Conservation (phyloP, 2,329 filamentous ascomycete genomes). For the Westerdykella sp. region DNA sequence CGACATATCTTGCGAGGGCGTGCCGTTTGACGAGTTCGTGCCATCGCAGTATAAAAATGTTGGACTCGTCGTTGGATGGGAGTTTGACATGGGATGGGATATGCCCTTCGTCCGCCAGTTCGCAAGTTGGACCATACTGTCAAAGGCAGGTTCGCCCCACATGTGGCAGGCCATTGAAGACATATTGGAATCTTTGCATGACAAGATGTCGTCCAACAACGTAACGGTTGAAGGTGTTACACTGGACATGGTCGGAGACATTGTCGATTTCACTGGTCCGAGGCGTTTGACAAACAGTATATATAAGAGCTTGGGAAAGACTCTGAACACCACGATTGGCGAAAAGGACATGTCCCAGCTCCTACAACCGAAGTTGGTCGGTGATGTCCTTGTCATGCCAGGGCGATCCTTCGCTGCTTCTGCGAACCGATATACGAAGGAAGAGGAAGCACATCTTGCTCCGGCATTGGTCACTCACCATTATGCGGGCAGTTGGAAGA, state of each 20-base stretch:
- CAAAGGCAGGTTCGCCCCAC: conserved; percentile 17
- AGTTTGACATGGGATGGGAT: conserved; percentile 30
- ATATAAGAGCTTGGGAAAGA: conserved; percentile 17
- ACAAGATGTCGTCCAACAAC: conserved; percentile 8
- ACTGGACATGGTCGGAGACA: conserved; percentile 19
- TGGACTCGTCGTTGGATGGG: conserved; percentile 36
- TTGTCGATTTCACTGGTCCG: conserved; percentile 27
- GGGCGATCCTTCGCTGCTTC: conserved; percentile 12
- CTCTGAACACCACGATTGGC: conserved; percentile 10
- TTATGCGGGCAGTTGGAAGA: conserved; percentile 20
- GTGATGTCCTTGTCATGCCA: conserved; percentile 22
- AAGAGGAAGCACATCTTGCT: conserved; percentile 4
- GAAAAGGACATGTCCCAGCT: conserved; percentile 15
- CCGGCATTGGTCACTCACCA: conserved; percentile 12
- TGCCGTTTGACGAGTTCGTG: conserved; percentile 34
- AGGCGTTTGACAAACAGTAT: conserved; percentile 21
- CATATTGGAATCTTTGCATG: conserved; percentile 14
- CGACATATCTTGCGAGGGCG: conserved; percentile 34
- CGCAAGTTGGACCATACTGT: conserved; percentile 29
- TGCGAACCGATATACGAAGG: conserved; percentile 11
- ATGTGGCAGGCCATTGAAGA: conserved; percentile 24
- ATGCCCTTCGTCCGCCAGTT: conserved; percentile 19
- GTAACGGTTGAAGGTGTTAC: conserved; percentile 13
- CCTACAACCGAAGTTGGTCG: conserved; percentile 21
- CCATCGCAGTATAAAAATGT: conserved; percentile 27